A percentile compares a stretch with the other conserved stretches of the same genome.
Conservation (phyloP, 1,284 basidiomycete genomes). For the Schizophyllum amplum region DNA sequence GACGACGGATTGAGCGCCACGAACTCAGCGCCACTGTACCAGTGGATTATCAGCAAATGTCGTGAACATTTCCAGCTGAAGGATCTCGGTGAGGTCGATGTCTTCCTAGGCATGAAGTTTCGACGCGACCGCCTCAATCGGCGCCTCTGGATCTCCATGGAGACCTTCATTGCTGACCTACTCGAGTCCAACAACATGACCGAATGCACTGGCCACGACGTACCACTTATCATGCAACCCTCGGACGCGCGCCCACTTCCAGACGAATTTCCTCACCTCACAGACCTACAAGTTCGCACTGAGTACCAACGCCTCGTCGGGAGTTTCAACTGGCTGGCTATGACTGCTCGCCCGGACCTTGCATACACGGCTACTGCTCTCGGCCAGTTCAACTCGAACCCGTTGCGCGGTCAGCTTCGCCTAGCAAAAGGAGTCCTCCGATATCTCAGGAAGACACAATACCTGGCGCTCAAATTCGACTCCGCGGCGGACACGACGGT, state of each 20-base stretch:
- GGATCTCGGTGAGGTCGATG: conserved; percentile 3
- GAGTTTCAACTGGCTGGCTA: conserved; percentile 7
- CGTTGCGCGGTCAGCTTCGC: conserved; percentile 5
- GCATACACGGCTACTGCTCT: conserved; percentile 9
- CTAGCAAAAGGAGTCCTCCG: conserved; percentile 7
- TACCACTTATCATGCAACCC: too few relatives aligned
- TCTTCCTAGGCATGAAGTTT: conserved; percentile 10
- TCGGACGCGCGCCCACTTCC: conserved; percentile 1
- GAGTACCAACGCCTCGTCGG: conserved; percentile 10
- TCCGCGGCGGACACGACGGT: not conserved
- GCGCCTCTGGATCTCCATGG: conserved; percentile 5
- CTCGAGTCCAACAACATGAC: conserved; percentile 8
- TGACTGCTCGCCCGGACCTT: conserved; percentile 10
- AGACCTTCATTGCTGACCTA: conserved; percentile 4
- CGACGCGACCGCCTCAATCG: not conserved
- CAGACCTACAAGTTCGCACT: conserved; percentile 8
- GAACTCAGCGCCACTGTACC: not conserved
- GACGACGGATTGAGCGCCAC: not conserved
- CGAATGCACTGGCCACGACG: not conserved
- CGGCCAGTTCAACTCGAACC: conserved; percentile 3
- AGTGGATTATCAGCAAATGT: not conserved
- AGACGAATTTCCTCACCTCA: not conserved
- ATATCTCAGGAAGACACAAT: conserved; percentile 4
- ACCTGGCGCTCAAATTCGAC: conserved; percentile 12
- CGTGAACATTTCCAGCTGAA: conserved; percentile 2